These are phyloP conservation scores for Moringa oleifera DNA, from an alignment of 345 rosid genomes.

Conservation along the genomic window DNA sequence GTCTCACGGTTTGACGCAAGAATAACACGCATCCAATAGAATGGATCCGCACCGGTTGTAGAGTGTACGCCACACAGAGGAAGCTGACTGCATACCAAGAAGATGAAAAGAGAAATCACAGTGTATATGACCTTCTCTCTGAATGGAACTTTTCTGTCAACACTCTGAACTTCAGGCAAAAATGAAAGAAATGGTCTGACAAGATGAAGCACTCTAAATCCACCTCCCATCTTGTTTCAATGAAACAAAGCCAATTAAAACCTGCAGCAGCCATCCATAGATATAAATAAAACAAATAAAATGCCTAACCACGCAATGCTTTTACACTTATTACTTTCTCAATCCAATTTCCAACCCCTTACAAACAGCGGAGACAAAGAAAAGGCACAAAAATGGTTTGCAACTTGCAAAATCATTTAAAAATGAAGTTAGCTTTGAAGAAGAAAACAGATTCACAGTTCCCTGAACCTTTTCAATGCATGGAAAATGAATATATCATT, in stretches of 20 bases:
- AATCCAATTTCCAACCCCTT: not conserved
- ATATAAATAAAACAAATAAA: not conserved
- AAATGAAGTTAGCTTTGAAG: no score
- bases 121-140: slow-evolving; percentile 79
- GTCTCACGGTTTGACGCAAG: slow-evolving; percentile 75
- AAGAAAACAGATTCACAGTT: no score
- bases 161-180: slow-evolving; percentile 71
- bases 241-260: slow-evolving; percentile 1
- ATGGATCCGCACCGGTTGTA: slow-evolving; percentile 71
- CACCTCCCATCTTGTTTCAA: slow-evolving; percentile 49
- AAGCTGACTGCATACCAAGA: slow-evolving; percentile 74
- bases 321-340: not conserved
- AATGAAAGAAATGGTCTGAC: slow-evolving; percentile 67
- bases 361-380: not conserved
- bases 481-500: no score
- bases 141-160: slow-evolving; percentile 66
- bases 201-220: slow-evolving; percentile 71
- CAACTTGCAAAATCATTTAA: not conserved
- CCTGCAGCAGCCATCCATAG: slow-evolving; percentile 9
- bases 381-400: not conserved
- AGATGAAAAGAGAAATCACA: slow-evolving; percentile 67
- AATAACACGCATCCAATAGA: slow-evolving; percentile 81
- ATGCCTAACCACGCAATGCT: not conserved
- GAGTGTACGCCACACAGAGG: slow-evolving; percentile 69
- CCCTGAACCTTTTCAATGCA: no score